Evolutionary conservation across 2,329 filamentous ascomycete genomes (phyloP).

Genomic region (Pestalotiopsis sp.): DNA sequence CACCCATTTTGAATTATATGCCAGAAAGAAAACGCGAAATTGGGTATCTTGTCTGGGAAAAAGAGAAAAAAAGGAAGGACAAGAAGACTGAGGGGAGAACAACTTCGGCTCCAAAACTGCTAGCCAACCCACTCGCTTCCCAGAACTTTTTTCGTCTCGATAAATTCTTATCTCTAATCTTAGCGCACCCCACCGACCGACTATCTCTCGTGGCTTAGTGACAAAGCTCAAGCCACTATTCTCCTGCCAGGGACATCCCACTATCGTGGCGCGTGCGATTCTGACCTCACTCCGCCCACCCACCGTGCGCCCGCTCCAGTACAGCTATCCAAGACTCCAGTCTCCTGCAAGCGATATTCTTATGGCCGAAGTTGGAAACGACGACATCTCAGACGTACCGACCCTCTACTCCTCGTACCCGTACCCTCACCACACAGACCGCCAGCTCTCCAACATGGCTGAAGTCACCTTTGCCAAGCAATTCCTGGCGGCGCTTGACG

Average conservation of each 20-base stretch:
- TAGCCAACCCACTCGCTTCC: not conserved
- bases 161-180: not conserved
- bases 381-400: not conserved
- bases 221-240: slow-evolving; percentile 4
- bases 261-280: slow-evolving; percentile 5
- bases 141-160: slow-evolving; percentile 9
- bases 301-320: not conserved
- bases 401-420: slow-evolving; percentile 20
- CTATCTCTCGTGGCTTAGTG: not conserved
- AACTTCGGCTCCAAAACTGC: not conserved
- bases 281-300: slow-evolving; percentile 1
- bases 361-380: slow-evolving; percentile 6
- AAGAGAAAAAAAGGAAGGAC: not conserved
- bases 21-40: not conserved
- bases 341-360: not conserved
- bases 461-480: slow-evolving; percentile 83
- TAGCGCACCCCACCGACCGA: not conserved
- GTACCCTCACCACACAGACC: slow-evolving; percentile 16
- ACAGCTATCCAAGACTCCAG: not conserved
- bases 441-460: slow-evolving; percentile 59
- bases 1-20: slow-evolving; percentile 68
- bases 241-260: not conserved
- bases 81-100: not conserved
- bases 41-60: not conserved
- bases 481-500: slow-evolving; percentile 81